Evolutionary conservation across 2,329 filamentous ascomycete species (phyloP), one percentile per base, ranked within the genome.

Genomic region (Verticillium albo-atrum): DNA sequence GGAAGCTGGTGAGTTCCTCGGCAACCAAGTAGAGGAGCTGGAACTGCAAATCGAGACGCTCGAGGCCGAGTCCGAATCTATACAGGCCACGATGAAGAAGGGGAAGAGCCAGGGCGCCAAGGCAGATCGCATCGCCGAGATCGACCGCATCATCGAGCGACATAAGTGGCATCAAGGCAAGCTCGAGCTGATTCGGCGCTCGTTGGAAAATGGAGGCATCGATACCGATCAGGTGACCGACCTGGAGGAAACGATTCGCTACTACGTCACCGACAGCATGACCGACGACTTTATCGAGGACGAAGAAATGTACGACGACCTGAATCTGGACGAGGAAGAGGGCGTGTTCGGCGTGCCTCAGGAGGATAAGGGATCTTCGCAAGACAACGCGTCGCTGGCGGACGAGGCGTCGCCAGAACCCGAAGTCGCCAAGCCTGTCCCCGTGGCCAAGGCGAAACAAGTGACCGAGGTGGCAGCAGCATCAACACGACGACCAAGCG

Each of bases 151-250:
- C 68, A 92, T 93, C 67, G 95, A 99, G 73, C 87, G 90, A 68
- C 94, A 98, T 80, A 97, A 97, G 76, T 98, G 92, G 90, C 95
- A 99, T 72, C 90, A 96, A 71, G 86, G 87, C 64, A 97, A 96
- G 72, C 82, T 99, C 64, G 95, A 99, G 76, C 82, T 98, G 60
- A 87, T 98, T 69, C 86, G 94, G 68, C 87, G 95, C 66, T 91
- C 92, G 28, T 79, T 99, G 65, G 93, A 98, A 71, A 99, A 99
- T 70, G 94, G 92, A 60, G 91, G 89, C 63, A 85, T 98, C 66
- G 94, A 98, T 60, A 84, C 89, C 23, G 90, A 93, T 5, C 88
- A 95, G 72, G 93, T 99, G 66, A 89, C 86, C 64, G 91, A 95
- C 2, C 79, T 98, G 58, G 91, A 97, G 73, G 94, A 98, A 67